Percentiles rank a stretch among this genome's conserved stretches.
phyloP scores from a whole-genome alignment of 2,329 filamentous ascomycete species.

The Sporothrix variecibatus region DNA sequence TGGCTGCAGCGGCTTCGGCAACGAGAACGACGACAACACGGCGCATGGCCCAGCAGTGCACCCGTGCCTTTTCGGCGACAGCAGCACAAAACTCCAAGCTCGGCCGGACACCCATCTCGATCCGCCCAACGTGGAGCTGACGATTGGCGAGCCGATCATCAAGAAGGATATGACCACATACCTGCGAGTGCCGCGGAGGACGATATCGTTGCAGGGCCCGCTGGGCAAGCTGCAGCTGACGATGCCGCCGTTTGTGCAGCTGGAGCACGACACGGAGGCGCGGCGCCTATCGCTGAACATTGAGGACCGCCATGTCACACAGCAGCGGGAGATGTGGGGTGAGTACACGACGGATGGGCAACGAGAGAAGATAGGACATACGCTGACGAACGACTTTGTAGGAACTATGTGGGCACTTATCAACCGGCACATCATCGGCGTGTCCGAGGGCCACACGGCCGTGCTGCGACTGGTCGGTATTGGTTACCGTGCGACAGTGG shows the following conservation, averaged over 20 bases:
- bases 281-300: conserved; percentile 70
- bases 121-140: conserved; percentile 83
- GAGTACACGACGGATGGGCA: conserved; percentile 25
- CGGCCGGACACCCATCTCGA: conserved; percentile 74
- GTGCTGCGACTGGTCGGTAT: conserved; percentile 93
- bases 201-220: conserved; percentile 76
- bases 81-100: conserved; percentile 74
- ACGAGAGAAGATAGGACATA: neutral
- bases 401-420: conserved; percentile 89
- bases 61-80: conserved; percentile 67
- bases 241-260: conserved; percentile 75
- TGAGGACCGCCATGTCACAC: conserved; percentile 64
- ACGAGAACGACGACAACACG: conserved; percentile 41
- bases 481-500: conserved; percentile 87
- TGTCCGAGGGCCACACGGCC: conserved; percentile 93
- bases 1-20: conserved; percentile 37
- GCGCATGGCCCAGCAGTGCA: conserved; percentile 13
- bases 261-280: conserved; percentile 66
- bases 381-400: conserved; percentile 40
- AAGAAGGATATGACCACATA: conserved; percentile 60
- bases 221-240: conserved; percentile 72
- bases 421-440: conserved; percentile 86
- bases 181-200: conserved; percentile 63
- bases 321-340: conserved; percentile 98
- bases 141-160: conserved; percentile 62